phyloP scores from a whole-genome alignment of 345 rosid genomes.

The Kernera saxatilis region DNA sequence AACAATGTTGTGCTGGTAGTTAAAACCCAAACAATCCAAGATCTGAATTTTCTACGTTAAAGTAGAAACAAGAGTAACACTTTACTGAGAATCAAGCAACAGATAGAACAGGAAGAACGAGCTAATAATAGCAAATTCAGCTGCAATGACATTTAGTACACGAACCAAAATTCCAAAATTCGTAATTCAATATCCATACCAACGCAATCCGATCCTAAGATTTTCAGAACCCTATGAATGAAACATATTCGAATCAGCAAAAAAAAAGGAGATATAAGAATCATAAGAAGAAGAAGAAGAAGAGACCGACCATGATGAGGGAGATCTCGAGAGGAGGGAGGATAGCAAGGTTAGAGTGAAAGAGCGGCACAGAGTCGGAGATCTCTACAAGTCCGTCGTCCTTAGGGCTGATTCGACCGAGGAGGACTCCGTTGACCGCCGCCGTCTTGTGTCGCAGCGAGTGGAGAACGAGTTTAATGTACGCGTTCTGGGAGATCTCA shows the following conservation, averaged over 20 bases:
- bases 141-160: not conserved
- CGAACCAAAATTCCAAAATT: not conserved
- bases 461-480: conserved; percentile 82
- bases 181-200: not conserved
- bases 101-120: not conserved
- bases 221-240: not conserved
- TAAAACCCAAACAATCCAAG: conserved; percentile 17
- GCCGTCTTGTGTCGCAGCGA: conserved; percentile 67
- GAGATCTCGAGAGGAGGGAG: conserved; percentile 96
- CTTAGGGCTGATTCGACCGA: conserved; percentile 55
- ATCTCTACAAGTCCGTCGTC: conserved; percentile 56
- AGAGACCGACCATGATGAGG: conserved; percentile 59
- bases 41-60: not conserved
- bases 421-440: conserved; percentile 84
- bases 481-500: conserved; percentile 80
- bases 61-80: not conserved
- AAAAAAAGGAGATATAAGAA: not conserved
- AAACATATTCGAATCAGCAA: not conserved
- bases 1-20: not conserved
- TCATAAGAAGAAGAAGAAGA: not conserved
- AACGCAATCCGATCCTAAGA: not conserved
- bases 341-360: conserved; percentile 80
- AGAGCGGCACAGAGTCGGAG: conserved; percentile 81
- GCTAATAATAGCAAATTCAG: not conserved
- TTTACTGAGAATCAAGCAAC: not conserved